Percentiles rank a stretch among this genome's conserved stretches.
Evolutionary conservation across 768 basidiomycete species (phyloP).

Genomic region (Russula dissimulans): DNA sequence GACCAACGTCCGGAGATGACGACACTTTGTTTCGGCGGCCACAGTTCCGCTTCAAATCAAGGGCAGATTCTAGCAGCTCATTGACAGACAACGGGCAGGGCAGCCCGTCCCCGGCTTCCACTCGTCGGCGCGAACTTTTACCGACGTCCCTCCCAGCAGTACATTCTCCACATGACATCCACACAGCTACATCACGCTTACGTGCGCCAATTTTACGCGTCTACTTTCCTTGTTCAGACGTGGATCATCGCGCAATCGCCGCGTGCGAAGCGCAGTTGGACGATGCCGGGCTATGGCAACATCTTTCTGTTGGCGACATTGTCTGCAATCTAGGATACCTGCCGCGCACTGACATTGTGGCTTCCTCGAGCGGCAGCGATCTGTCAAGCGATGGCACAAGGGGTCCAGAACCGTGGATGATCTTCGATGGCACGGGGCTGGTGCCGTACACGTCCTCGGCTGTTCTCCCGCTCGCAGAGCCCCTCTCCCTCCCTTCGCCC

Average conservation of each 20-base stretch:
- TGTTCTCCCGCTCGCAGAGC: conserved; percentile 44
- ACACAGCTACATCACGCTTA: conserved; percentile 45
- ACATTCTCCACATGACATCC: conserved; percentile 49
- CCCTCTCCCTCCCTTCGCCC: conserved; percentile 61
- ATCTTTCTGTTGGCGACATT: conserved; percentile 70
- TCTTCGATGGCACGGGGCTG: conserved; percentile 61
- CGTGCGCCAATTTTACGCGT: conserved; percentile 69
- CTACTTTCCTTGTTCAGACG: conserved; percentile 58
- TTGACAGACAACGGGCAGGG: conserved; percentile 16
- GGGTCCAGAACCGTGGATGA: conserved; percentile 47
- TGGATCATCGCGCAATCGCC: conserved; percentile 40
- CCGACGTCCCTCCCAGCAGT: conserved; percentile 22
- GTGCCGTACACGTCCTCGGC: conserved; percentile 50
- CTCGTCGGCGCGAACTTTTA: neutral
- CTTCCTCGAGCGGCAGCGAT: conserved; percentile 10
- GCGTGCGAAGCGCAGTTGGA: conserved; percentile 62
- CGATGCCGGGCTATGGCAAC: conserved; percentile 58
- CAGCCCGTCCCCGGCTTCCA: conserved; percentile 22
- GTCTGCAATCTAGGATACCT: conserved; percentile 77
- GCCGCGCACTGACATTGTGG: conserved; percentile 31
- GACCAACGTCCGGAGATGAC: conserved; percentile 2
- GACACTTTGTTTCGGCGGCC: neutral
- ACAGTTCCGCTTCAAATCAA: neutral
- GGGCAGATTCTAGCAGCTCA: conserved; percentile 10
- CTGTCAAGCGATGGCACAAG: conserved; percentile 15